Base-by-base conservation (phyloP, 352 stramenopile species). In the Phytophthora vignae region DNA sequence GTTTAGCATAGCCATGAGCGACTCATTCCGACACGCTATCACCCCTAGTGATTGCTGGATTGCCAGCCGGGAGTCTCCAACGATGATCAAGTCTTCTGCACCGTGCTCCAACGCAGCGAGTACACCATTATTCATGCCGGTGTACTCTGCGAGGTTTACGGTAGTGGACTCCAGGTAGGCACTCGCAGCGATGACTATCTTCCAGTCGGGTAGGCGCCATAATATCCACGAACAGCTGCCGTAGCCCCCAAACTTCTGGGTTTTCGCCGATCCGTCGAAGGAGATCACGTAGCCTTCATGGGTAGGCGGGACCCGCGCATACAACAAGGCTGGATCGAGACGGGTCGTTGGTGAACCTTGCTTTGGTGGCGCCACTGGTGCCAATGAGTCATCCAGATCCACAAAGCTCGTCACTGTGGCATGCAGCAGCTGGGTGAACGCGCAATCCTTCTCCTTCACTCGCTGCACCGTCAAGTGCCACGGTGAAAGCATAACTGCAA, bases 221-320 rank as follows among this genome's bases (percentile, higher is more conserved):
- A 55, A 8, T 1, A 72, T 31, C 46, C 49, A 68, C 0, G 55
- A 59, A 50, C 62, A 60, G 25, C 62, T 76, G 1, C 69, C 57
- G 15, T 57, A 21, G 2, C 63, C 0, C n/a, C 21, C 36, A n/a
- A 60, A 60, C 48, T 54, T 67, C 19, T 59, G 48, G 0, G 46
- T 52, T n/a, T 71, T 73, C 2, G 66, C 61, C 8, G 66, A 65
- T 1, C 67, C 71, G 15, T 78, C 67, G 11, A 78, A 78, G 0
- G 55, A 75, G 1, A 78, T 10, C 1, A 76, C 40, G 31, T 61
- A 40, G 1, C 60, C 60, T 60, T 14, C 12, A 21, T 67, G 60
- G 15, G 27, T 2, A 3, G 2, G 15, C 0, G 60, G 36, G n/a
- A 50, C n/a, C n/a, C n/a, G n/a, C n/a, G n/a, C n/a, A n/a, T n/a